Evolutionary conservation across 106 monocot species (phyloP), one percentile per base, ranked within the genome.

Genomic region (Dendrobium huoshanense): DNA sequence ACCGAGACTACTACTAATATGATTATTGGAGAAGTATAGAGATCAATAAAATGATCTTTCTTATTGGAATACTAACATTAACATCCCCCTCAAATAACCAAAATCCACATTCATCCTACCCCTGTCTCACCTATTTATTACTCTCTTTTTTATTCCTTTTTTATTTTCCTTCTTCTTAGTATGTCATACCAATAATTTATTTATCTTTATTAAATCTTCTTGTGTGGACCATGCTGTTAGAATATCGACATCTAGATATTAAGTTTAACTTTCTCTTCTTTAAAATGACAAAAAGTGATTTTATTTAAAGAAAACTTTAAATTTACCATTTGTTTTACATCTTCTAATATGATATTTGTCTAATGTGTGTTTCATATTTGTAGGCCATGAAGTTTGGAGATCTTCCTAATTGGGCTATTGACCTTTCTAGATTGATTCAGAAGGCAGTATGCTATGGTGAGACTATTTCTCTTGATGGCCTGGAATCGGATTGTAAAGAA

Each of bases 361-460:
- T 70, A 27, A 70, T 11, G 10, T 31, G 70, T 70, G 9, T 10
- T 0, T 2, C n/a, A 11, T 44, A 74, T 74, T 11, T 49, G 27
- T 56, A 95, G 98, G 98, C 98, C 40, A 99, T 99, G 98, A 92
- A 91, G 81, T 99, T 99, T 88, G 98, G 98, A 17, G 89, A 93
- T 85, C 88, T 99, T 70, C 98, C 98, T 41, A 81, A 75, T 64
- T 99, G 98, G 98, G 98, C 95, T 68, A 78, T 55, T 67, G 85
- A 86, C 37, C 89, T 99, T 75, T 74, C 85, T 77, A 82, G 75
- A 77, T 78, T 82, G 43, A 79, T 99, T 79, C 87, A 65, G 29
- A 80, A 89, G 27, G 87, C 80, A n/a, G 82, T 85, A 18, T 89
- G 90, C 83, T 84, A 77, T 48, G 51, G 84, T 77, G 79, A 85